Base-by-base conservation (phyloP, 306 rosid genomes). In the Castanea sativa region DNA sequence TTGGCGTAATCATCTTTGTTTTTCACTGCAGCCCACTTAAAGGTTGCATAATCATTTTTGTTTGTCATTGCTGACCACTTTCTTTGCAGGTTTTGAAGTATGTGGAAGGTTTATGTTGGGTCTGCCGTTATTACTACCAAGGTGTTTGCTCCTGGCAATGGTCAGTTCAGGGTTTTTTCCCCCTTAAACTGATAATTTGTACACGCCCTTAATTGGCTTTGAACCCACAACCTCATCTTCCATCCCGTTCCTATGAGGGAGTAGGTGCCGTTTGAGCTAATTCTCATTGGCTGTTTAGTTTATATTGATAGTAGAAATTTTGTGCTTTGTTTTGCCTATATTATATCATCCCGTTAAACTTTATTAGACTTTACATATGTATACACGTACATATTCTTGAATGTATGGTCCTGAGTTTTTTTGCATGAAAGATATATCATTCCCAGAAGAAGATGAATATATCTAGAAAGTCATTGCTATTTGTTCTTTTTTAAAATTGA, bases 141-240 rank as follows among this genome's bases (percentile, higher is more conserved):
- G 99, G 99, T 61, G 98, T 95, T 72, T 91, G 98, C 90, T 95
- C 99, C 35, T 95, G 99, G 99, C 92, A 77, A 78, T 95, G 99
- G 99, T 95, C 79, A 80, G 91, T 84, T 32, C 19, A 27, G 43
- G 11, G 74, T 81, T 77, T 86, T 73, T 5, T 65, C 23, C 12
- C n/a, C 51, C 6, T 52, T 74, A 12, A 61, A 18, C 53, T 25
- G 55, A 16, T 76, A 49, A 20, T 58, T 32, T 70, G 53, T 5
- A 33, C 19, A 32, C 1, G 27, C 15, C n/a, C 27, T 2, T 9
- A 18, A 33, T 67, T 6, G 11, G 49, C 9, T 33, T 3, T 64
- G 19, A 64, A 15, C 32, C 19, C 16, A 15, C 4, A 20, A 32
- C 70, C 45, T 15, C 18, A 64, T 19, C 21, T 29, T 32, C 41